Evolutionary conservation across 1,284 basidiomycete species (phyloP).

Genomic region (Pyrrhoderma lamaoense): DNA sequence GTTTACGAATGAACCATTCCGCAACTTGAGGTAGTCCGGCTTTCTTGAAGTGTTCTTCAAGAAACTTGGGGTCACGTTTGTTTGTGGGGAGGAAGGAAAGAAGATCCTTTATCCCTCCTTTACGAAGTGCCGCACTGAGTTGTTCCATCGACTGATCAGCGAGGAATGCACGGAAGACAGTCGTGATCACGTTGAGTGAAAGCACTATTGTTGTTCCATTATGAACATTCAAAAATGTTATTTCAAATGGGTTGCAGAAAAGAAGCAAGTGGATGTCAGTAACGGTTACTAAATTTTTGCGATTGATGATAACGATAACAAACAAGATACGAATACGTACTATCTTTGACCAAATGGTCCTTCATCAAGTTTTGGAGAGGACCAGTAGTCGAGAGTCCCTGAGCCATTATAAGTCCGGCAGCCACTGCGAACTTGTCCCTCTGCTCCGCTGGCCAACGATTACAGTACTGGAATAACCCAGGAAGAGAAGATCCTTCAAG

Average conservation of each 20-base stretch:
- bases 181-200: conserved; percentile 69
- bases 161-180: conserved; percentile 78
- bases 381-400: conserved; percentile 69
- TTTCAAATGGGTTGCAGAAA: neutral
- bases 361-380: conserved; percentile 82
- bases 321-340: conserved; percentile 33
- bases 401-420: conserved; percentile 75
- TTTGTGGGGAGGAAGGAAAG: conserved; percentile 81
- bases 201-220: conserved; percentile 47
- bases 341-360: conserved; percentile 93
- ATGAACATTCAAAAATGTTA: neutral
- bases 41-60: conserved; percentile 84
- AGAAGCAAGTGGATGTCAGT: too few relatives aligned
- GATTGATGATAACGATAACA: neutral
- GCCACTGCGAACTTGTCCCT: conserved; percentile 80
- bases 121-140: conserved; percentile 69
- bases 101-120: conserved; percentile 81
- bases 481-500: conserved; percentile 84
- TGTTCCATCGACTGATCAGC: conserved; percentile 81
- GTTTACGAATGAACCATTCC: conserved; percentile 89
- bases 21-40: conserved; percentile 71
- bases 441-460: conserved; percentile 71
- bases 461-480: conserved; percentile 81
- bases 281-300: too few relatives aligned
- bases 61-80: conserved; percentile 62